Conservation (phyloP, 2,329 filamentous ascomycete species). For the Fusarium pininemorale region DNA sequence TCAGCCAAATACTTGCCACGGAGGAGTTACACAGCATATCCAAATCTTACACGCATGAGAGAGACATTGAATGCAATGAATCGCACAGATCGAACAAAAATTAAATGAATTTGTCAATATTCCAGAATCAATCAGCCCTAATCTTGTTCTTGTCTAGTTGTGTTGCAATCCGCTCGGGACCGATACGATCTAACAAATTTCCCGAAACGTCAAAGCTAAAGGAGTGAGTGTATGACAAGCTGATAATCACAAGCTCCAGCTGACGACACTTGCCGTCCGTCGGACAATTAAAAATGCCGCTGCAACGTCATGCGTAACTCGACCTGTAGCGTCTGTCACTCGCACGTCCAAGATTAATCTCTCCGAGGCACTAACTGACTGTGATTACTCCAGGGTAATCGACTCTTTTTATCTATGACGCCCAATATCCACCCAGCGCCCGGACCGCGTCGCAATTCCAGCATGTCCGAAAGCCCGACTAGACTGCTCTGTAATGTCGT, state of each 20-base stretch:
- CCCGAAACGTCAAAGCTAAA: neutral
- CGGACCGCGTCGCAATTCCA: conserved; percentile 6
- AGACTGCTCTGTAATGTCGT: conserved; percentile 9
- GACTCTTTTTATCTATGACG: conserved; percentile 20
- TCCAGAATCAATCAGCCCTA: neutral
- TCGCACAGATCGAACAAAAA: neutral
- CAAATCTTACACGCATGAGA: neutral
- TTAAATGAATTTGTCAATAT: neutral
- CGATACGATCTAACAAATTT: neutral
- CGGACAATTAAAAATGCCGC: conserved; percentile 11
- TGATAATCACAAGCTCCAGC: neutral
- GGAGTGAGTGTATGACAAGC: neutral
- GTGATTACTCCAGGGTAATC: neutral
- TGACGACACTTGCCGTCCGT: neutral
- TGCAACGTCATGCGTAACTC: neutral
- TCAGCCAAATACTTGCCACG: neutral
- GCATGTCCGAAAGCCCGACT: conserved; percentile 33
- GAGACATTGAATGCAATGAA: neutral
- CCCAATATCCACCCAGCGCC: neutral
- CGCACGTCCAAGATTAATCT: neutral
- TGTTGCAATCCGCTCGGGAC: neutral
- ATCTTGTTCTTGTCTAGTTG: accelerated
- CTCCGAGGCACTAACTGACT: neutral
- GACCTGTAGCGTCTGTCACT: neutral
- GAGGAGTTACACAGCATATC: neutral